Evolutionary conservation across 768 basidiomycete genomes (phyloP), one percentile per base, ranked within the genome.

Genomic region (Cyclocybe aegerita): DNA sequence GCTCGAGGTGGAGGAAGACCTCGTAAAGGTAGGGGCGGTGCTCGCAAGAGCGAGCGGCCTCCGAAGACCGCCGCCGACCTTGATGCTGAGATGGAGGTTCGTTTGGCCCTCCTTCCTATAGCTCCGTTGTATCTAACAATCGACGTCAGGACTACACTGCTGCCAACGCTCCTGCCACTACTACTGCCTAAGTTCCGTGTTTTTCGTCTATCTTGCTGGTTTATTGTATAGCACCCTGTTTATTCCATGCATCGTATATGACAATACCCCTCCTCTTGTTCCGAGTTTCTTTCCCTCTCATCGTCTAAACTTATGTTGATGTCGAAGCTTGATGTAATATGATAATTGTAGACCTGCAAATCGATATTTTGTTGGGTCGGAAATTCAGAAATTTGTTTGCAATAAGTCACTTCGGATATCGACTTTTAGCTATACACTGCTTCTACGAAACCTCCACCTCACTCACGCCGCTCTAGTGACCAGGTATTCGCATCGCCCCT

Each of bases 41-140:
- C 72, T 36, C 75, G 79, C 59, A 81, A 79, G 60, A 65, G 57
- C 37, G 84, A 88, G 46, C 75, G 92, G 55, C 81, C 88, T 4
- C 72, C 76, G 49, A 96, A 96, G 76, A 83, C 83, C 15, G 91
- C 77, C 3, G 96, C 91, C 31, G 92, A 95, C 65, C 82, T 98
- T 38, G 96, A 98, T 66, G 93, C 95, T 7, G 96, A 98, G 77
- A 98, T 98, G 96, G 90, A 90, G 82, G 96, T 96, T 52, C 29
- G 72, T 62, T 8, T 29, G 11, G 31, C 9, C 16, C 11, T 7
- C 47, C 4, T 36, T 29, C 1, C 37, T 11, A 2, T 6, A 5
- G 9, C 8, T 29, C n/a, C 43, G n/a, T 9, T n/a, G 32, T 17
- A 17, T 46, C 47, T 46, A 29, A 46, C 31, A 4, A 34, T 40